Base-by-base conservation (phyloP, 208 protist species). In the Strigomonas galati region DNA sequence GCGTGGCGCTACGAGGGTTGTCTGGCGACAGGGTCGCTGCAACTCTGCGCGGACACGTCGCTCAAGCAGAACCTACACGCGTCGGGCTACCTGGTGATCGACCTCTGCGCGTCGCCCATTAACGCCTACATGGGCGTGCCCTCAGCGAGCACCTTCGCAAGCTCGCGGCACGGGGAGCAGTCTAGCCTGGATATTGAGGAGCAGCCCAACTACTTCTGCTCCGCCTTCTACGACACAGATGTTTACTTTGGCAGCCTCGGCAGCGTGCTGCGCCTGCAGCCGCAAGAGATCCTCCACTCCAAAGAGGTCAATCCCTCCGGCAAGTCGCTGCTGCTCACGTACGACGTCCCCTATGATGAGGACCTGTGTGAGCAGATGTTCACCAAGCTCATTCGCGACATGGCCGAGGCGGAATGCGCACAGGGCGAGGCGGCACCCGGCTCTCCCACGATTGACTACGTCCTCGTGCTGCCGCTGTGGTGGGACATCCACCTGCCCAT, bases 311-410 rank as follows among this genome's bases (percentile, higher is more conserved):
- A 87, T 65, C 70, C 74, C 21, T 65, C 61, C 2, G 48, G 51
- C 17, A 68, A 46, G 49, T 86, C 84, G 43, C 72, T 95, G 31
- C 79, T 95, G 23, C 76, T 95, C 14, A 95, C 89, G 0, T 76
- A 91, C 43, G 89, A 95, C 67, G 89, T 95, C 4, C 89, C 89
- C 0, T 95, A 95, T 63, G 89, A 95, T 65, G 89, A 95, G 66
- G 89, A 95, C 63, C 69, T 95, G 10, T 95, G 89, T 70, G 86
- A 95, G 76, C 61, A 76, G 32, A 83, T 95, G 14, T 92, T 95
- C 63, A 74, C 77, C 49, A 95, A 93, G 68, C 76, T 95, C 0
- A 75, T 81, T 27, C 37, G 30, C 23, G 89, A 95, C 64, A 89
- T 94, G 83, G 46, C 67, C 9, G 19, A 67, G 7, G 69, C 44